Conservation (phyloP, 768 basidiomycete species). For the Leccinellum rugosiceps region DNA sequence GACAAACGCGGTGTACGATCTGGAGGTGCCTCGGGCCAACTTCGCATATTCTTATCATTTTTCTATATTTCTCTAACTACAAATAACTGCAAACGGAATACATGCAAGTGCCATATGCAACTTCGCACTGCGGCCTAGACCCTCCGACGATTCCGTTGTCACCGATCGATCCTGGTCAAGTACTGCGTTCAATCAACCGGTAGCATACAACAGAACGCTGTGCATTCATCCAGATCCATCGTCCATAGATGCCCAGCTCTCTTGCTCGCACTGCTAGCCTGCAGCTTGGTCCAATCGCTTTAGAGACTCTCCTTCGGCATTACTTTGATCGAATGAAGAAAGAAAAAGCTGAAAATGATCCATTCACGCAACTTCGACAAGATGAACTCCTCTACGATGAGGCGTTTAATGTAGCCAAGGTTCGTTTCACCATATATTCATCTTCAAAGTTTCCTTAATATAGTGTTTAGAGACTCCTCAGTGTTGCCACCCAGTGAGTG, state of each 20-base stretch:
- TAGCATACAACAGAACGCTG: neutral
- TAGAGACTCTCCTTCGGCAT: conserved; percentile 82
- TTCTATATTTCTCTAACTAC: too few relatives aligned
- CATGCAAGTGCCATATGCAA: too few relatives aligned
- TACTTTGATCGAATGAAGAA: conserved; percentile 68
- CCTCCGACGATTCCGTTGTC: too few relatives aligned
- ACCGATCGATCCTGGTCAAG: too few relatives aligned
- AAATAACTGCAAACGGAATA: too few relatives aligned
- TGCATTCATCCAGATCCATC: neutral
- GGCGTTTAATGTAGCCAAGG: conserved; percentile 75
- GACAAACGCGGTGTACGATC: too few relatives aligned
- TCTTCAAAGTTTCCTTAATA: neutral
- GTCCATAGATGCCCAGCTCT: conserved; percentile 41
- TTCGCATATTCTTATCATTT: too few relatives aligned
- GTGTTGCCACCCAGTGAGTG: conserved; percentile 64
- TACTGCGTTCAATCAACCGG: too few relatives aligned
- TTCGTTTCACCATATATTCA: conserved; percentile 23
- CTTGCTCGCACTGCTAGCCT: conserved; percentile 62
- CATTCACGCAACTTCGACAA: conserved; percentile 50
- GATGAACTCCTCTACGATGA: conserved; percentile 83
- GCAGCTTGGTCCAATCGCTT: conserved; percentile 64
- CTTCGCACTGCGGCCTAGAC: too few relatives aligned
- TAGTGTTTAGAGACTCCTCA: conserved; percentile 63
- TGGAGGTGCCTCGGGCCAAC: too few relatives aligned
- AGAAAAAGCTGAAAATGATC: conserved; percentile 35